Evolutionary conservation across 1,284 basidiomycete species (phyloP).

Genomic region (Cutaneotrichosporon mucoides): DNA sequence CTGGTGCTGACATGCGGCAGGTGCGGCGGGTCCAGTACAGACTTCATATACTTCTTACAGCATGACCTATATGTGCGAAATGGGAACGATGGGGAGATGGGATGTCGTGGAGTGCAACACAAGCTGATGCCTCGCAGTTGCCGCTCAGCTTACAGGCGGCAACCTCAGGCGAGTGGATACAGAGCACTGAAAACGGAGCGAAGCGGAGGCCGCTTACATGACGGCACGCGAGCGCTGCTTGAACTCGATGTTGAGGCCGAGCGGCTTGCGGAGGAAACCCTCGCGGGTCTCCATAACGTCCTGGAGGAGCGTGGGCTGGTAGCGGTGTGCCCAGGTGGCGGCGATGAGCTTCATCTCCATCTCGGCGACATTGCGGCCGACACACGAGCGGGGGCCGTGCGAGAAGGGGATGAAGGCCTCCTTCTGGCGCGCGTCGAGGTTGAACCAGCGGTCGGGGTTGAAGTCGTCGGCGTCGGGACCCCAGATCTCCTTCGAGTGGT

Average conservation of each 20-base stretch:
- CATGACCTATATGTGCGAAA: no score
- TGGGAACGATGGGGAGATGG: no score
- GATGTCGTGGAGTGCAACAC: no score
- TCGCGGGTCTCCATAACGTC: slow-evolving; percentile 12
- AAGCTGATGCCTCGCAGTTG: no score
- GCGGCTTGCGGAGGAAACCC: slow-evolving; percentile 23
- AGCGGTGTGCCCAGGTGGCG: slow-evolving; percentile 19
- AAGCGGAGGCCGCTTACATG: not conserved
- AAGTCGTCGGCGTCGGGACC: slow-evolving; percentile 54
- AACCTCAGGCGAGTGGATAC: no score
- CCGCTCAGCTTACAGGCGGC: no score
- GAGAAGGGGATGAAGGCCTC: slow-evolving; percentile 29
- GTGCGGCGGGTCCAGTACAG: no score
- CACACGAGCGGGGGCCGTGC: slow-evolving; percentile 29
- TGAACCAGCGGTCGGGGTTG: slow-evolving; percentile 25
- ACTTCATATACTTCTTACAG: no score
- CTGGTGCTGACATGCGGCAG: no score
- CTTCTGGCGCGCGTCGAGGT: slow-evolving; percentile 16
- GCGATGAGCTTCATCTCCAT: slow-evolving; percentile 24
- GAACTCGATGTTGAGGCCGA: slow-evolving; percentile 11
- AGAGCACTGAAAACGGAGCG: no score
- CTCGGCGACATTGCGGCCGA: slow-evolving; percentile 29
- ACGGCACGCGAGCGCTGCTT: slow-evolving; percentile 1
- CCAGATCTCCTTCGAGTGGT: slow-evolving; percentile 57
- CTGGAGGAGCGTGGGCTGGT: slow-evolving; percentile 17